Evolutionary conservation across 371 early-diverging fungal species (phyloP).

Genomic region (Rhizopus delemar): DNA sequence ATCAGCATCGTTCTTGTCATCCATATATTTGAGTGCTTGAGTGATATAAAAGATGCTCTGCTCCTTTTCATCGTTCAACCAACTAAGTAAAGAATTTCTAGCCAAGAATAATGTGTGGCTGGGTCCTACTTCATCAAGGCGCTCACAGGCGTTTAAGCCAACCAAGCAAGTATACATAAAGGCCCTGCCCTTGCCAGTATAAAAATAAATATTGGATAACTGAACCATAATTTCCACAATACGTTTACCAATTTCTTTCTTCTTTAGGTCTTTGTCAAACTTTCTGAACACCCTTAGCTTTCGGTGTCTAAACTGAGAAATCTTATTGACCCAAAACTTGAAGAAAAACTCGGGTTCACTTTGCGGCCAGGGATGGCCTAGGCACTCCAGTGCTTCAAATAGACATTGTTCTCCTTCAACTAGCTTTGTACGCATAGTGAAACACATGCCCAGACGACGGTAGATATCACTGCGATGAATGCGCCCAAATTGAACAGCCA

Average conservation of each 20-base stretch:
- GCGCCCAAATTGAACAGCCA: conserved; percentile 43
- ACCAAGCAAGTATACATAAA: conserved; percentile 48
- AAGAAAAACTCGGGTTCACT: conserved; percentile 37
- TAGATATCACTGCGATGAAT: conserved; percentile 57
- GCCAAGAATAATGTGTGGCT: conserved; percentile 53
- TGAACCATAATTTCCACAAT: conserved; percentile 54
- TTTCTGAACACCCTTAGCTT: conserved; percentile 15
- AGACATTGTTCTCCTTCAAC: conserved; percentile 56
- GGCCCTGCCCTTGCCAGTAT: conserved; percentile 42
- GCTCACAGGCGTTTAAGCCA: conserved; percentile 53
- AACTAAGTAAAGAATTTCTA: conserved; percentile 51
- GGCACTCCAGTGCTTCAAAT: conserved; percentile 40
- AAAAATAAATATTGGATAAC: conserved; percentile 59
- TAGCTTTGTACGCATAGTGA: conserved; percentile 55
- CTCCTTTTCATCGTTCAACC: conserved; percentile 53
- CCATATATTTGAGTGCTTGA: conserved; percentile 37
- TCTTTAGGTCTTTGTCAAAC: conserved; percentile 22
- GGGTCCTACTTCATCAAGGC: conserved; percentile 40
- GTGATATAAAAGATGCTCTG: conserved; percentile 51
- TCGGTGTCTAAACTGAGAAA: conserved; percentile 34
- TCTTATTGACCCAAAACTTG: conserved; percentile 37
- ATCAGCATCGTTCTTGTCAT: conserved; percentile 43
- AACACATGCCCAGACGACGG: conserved; percentile 55
- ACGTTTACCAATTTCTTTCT: conserved; percentile 42
- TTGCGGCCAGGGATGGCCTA: conserved; percentile 47